Evolutionary conservation across 306 rosid genomes (phyloP), one percentile per base, ranked within the genome.

Genomic region (Styphnolobium japonicum): DNA sequence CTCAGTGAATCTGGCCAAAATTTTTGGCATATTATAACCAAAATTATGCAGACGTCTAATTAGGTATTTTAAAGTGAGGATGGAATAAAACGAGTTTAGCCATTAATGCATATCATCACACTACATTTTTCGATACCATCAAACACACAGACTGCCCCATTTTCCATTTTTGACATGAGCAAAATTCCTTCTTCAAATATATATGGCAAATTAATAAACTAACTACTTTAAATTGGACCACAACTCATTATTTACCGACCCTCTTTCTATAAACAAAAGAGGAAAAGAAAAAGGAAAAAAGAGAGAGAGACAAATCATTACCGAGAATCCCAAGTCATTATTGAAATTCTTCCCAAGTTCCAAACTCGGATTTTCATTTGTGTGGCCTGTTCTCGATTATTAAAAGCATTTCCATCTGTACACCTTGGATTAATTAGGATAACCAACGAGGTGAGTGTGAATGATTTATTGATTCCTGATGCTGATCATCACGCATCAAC

Each of bases 401-500:
- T 58, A 37, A 58, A 82, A 60, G 43, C 48, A 76, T 68, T 82
- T 82, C 18, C 22, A 57, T 25, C 77, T 76, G 62, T 40, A 8
- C 71, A 78, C 45, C 10, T 67, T 45, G 14, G 61, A 61, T 51
- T 11, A 62, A 49, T 58, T 40, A 55, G 53, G 67, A 31, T 62
- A 55, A 73, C 48, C 43, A 55, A 40, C 22, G 31, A 0, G 72
- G 65, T 7, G 5, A 22, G 21, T 42, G 15, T 37, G 37, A 25
- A 34, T 3, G 57, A 37, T 71, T 42, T 22, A 25, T 22, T 3
- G 57, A 37, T 71, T 42, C 33, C 48, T 29, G 16, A 46, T 12
- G 71, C n/a, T 79, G 64, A 61, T 75, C 67, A 78, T 78, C 83
- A 80, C 51, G 61, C 83, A 61, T 72, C 36, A 61, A n/a, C 22